Evolutionary conservation across 805 yeast genomes (phyloP).

Genomic region (Cyberlindnera xylosilytica): DNA sequence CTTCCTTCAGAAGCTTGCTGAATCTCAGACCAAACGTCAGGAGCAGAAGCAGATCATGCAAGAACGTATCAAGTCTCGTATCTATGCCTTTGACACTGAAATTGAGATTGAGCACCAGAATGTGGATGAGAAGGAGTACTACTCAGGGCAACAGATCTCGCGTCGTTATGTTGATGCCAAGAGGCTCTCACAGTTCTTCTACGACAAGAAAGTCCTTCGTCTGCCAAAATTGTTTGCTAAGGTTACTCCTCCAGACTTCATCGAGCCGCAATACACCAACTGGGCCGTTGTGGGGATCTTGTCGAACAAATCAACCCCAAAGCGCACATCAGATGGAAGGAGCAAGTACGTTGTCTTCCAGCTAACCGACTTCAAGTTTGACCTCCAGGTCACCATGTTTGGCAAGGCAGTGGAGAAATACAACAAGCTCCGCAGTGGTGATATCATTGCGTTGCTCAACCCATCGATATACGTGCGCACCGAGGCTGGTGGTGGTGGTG

Average conservation of each 20-base stretch:
- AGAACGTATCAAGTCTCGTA: constrained; percentile 33
- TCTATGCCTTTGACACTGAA: constrained; percentile 36
- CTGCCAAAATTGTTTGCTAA: constrained; percentile 60
- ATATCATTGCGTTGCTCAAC: constrained; percentile 68
- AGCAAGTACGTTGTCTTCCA: constrained; percentile 57
- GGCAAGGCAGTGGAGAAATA: constrained; percentile 65
- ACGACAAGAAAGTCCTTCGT: constrained; percentile 52
- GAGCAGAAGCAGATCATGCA: constrained; percentile 22
- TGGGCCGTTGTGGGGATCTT: constrained; percentile 81
- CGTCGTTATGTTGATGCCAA: constrained; percentile 44
- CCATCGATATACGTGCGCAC: constrained; percentile 52
- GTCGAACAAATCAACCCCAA: constrained; percentile 51
- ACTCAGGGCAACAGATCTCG: constrained; percentile 40
- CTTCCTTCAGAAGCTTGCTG: constrained; percentile 31
- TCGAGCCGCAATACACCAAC: constrained; percentile 67
- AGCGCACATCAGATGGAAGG: constrained; percentile 37
- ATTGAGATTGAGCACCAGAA: constrained; percentile 27
- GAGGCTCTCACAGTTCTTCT: constrained; percentile 36
- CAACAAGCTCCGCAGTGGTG: constrained; percentile 75
- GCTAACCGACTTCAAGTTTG: constrained; percentile 64
- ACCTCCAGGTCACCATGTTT: constrained; percentile 59
- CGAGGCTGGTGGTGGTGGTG: constrained; percentile 1
- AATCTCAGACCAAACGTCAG: constrained; percentile 26
- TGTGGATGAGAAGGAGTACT: constrained; percentile 44
- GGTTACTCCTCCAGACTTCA: constrained; percentile 64